A percentile compares a stretch with the other conserved stretches of the same genome.
Evolutionary conservation across 257 asterid species (phyloP).

Genomic region (Solanum commersonii): DNA sequence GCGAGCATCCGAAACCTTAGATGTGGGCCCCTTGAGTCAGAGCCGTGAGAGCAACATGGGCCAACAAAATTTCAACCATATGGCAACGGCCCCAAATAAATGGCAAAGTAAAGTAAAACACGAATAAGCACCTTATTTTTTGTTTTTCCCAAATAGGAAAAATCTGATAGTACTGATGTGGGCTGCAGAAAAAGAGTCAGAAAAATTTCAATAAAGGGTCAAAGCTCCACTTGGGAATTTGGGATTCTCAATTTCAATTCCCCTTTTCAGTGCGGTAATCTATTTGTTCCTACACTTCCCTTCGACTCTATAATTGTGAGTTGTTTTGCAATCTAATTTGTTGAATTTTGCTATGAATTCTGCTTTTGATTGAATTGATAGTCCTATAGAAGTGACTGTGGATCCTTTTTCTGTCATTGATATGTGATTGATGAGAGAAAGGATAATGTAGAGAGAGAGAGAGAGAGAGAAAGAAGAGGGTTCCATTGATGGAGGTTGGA

Average conservation of each 20-base stretch:
- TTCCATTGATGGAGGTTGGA: background rate
- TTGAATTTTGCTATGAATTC: background rate
- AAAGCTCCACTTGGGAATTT: background rate
- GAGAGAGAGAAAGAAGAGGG: background rate
- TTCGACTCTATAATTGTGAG: background rate
- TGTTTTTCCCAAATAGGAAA: background rate
- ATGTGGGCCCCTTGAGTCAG: no score
- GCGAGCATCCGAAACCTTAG: rapidly evolving
- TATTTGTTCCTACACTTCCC: background rate
- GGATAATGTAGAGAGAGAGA: background rate
- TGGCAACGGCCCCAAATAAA: background rate
- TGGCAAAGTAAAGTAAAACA: background rate
- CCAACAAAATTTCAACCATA: background rate
- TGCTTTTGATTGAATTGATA: background rate
- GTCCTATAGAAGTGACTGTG: background rate
- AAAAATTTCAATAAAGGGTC: background rate
- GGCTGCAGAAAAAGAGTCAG: background rate
- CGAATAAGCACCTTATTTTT: background rate
- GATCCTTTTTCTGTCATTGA: background rate
- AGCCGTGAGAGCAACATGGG: background rate
- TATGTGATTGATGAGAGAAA: background rate
- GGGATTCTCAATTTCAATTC: background rate
- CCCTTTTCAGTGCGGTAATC: background rate
- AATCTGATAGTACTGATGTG: background rate
- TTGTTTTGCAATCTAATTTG: background rate